Conservation (phyloP, 352 stramenopile species). For the Phytophthora palmivora region DNA sequence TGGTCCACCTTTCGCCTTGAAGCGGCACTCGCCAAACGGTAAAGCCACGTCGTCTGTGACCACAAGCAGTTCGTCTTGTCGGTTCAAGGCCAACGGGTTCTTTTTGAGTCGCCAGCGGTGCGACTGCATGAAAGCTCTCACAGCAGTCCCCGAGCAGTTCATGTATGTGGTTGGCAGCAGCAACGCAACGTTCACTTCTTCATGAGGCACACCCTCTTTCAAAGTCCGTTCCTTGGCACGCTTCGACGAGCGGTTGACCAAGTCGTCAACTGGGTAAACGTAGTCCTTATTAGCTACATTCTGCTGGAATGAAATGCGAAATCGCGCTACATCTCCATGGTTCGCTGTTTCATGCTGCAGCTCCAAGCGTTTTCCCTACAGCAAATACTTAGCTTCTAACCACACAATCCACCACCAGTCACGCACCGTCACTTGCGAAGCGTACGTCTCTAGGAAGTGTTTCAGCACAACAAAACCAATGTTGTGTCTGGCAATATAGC, state of each 20-base stretch:
- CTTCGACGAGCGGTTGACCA: slow-evolving; percentile 79
- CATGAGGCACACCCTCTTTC: slow-evolving; percentile 75
- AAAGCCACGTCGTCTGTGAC: slow-evolving; percentile 83
- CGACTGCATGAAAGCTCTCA: slow-evolving; percentile 81
- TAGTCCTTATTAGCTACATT: slow-evolving; percentile 46
- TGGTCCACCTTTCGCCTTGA: slow-evolving; percentile 79
- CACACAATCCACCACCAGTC: neutral
- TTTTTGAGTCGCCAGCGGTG: slow-evolving; percentile 88
- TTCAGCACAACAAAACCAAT: slow-evolving; percentile 69
- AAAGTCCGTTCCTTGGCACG: slow-evolving; percentile 80
- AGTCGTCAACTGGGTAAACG: slow-evolving; percentile 63
- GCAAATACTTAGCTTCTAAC: neutral
- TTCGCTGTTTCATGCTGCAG: slow-evolving; percentile 63
- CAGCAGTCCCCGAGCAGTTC: slow-evolving; percentile 83
- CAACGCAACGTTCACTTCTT: slow-evolving; percentile 76
- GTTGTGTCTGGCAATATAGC: slow-evolving; percentile 67
- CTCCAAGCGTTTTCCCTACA: slow-evolving; percentile 51
- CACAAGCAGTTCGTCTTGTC: slow-evolving; percentile 87
- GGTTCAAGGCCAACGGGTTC: slow-evolving; percentile 79
- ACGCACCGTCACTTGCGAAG: slow-evolving; percentile 62
- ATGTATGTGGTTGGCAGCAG: slow-evolving; percentile 86
- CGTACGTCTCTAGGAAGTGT: slow-evolving; percentile 80
- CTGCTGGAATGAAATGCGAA: slow-evolving; percentile 71
- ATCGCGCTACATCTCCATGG: slow-evolving; percentile 74
- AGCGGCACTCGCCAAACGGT: slow-evolving; percentile 83